phyloP scores from a whole-genome alignment of 371 early-diverging fungal species.

The Circinella umbellata region DNA sequence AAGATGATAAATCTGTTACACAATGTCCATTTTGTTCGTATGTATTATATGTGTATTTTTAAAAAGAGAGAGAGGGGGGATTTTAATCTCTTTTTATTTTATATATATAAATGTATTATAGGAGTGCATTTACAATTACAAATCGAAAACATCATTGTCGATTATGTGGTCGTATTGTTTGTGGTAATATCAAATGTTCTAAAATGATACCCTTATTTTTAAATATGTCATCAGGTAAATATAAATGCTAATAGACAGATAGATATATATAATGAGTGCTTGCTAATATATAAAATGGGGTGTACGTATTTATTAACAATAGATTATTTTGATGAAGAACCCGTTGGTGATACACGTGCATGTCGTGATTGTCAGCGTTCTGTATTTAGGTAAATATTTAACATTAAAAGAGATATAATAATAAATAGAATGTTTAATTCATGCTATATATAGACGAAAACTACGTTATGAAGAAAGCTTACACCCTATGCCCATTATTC shows the following conservation, averaged over 20 bases:
- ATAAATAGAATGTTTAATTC: conserved; percentile 16
- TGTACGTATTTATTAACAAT: too few species aligned
- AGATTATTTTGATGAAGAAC: conserved; percentile 53
- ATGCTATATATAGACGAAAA: conserved; percentile 36
- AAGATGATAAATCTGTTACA: conserved; percentile 58
- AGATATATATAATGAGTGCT: too few species aligned
- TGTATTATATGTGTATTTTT: conserved; percentile 12
- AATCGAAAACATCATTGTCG: conserved; percentile 84
- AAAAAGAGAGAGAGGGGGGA: neutral
- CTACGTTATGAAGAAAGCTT: conserved; percentile 49
- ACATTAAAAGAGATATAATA: conserved; percentile 10
- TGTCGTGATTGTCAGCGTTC: conserved; percentile 62
- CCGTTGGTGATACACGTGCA: conserved; percentile 67
- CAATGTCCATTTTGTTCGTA: conserved; percentile 67
- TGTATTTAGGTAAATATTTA: conserved; percentile 49
- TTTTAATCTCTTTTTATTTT: too few species aligned
- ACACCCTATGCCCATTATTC: conserved; percentile 47
- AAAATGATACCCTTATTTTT: conserved; percentile 59
- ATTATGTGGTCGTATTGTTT: conserved; percentile 77
- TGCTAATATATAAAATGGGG: too few species aligned
- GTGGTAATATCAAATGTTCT: conserved; percentile 66
- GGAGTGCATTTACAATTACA: conserved; percentile 49
- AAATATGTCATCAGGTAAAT: conserved; percentile 59
- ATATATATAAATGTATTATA: too few species aligned
- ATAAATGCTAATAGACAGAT: neutral